phyloP scores from a whole-genome alignment of 805 yeast genomes.

The Scheffersomyces ergatensis region DNA sequence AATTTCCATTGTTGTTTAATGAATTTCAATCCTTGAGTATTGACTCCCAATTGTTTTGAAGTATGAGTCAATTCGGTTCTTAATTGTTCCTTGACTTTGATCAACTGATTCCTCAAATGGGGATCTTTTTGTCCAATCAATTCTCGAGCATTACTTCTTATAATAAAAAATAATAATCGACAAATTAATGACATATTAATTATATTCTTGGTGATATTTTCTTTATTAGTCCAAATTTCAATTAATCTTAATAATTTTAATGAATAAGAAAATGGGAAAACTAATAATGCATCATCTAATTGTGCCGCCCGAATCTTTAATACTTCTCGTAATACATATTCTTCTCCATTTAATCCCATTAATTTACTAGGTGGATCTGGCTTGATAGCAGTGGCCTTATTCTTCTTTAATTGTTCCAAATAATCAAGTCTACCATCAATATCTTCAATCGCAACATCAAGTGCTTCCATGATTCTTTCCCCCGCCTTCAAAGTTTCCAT shows the following conservation, averaged over 20 bases:
- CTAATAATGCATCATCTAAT: conserved; percentile 87
- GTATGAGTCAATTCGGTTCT: conserved; percentile 53
- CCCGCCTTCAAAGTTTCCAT: conserved; percentile 92
- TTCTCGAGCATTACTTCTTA: conserved; percentile 76
- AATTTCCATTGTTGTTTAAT: conserved; percentile 76
- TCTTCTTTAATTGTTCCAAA: conserved; percentile 33
- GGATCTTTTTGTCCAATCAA: conserved; percentile 68
- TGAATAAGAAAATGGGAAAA: conserved; percentile 85
- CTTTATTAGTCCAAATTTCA: conserved; percentile 64
- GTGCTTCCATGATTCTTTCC: conserved; percentile 86
- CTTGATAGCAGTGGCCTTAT: conserved; percentile 43
- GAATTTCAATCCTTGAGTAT: conserved; percentile 77
- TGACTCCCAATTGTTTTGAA: conserved; percentile 70
- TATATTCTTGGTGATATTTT: conserved; percentile 37
- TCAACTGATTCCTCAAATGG: conserved; percentile 59
- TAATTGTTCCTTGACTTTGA: conserved; percentile 59
- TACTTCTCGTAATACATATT: conserved; percentile 73
- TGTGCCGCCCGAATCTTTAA: conserved; percentile 76
- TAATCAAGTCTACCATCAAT: conserved; percentile 56
- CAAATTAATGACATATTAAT: conserved; percentile 64
- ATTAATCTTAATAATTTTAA: conserved; percentile 68
- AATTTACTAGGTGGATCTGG: conserved; percentile 74
- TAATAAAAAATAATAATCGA: conserved; percentile 70
- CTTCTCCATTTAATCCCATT: conserved; percentile 70
- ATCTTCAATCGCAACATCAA: conserved; percentile 78